Evolutionary conservation across 1,284 basidiomycete genomes (phyloP).

Genomic region (Quambalaria eucalypti): DNA sequence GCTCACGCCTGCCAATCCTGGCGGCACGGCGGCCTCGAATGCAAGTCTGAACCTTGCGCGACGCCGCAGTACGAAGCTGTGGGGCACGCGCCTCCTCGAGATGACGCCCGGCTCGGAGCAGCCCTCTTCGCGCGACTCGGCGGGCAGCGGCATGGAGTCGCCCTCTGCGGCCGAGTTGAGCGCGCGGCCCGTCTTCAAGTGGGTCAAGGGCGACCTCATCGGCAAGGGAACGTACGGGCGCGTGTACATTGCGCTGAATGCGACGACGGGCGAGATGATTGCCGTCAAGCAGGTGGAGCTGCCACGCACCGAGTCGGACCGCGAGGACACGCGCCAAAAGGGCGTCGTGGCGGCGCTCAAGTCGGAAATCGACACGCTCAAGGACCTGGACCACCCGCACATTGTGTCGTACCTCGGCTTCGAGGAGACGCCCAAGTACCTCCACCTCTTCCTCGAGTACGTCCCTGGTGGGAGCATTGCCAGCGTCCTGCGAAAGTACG

Average conservation of each 20-base stretch:
- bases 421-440: conserved; percentile 76
- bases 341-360: conserved; percentile 83
- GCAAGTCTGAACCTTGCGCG: conserved; percentile 53
- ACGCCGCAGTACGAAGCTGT: conserved; percentile 85
- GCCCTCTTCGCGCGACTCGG: not conserved
- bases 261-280: conserved; percentile 98
- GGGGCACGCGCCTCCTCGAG: conserved; percentile 87
- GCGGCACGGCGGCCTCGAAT: not conserved
- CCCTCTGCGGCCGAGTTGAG: conserved; percentile 28
- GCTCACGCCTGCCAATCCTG: not conserved
- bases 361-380: conserved; percentile 78
- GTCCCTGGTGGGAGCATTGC: conserved; percentile 95
- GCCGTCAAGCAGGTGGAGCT: conserved; percentile 98
- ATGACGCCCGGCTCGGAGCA: conserved; percentile 62
- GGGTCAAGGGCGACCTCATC: conserved; percentile 95
- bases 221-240: conserved; percentile 93
- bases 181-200: conserved; percentile 67
- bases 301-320: conserved; percentile 79
- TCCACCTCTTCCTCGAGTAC: conserved; percentile 95
- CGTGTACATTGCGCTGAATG: conserved; percentile 91
- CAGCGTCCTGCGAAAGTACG: conserved; percentile 80
- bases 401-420: conserved; percentile 90
- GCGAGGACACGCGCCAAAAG: conserved; percentile 73
- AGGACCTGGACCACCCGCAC: conserved; percentile 91
- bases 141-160: conserved; percentile 30